Evolutionary conservation across 495 filamentous ascomycete species (phyloP), one percentile per base, ranked within the genome.

Genomic region (Hyaloscypha variabilis): DNA sequence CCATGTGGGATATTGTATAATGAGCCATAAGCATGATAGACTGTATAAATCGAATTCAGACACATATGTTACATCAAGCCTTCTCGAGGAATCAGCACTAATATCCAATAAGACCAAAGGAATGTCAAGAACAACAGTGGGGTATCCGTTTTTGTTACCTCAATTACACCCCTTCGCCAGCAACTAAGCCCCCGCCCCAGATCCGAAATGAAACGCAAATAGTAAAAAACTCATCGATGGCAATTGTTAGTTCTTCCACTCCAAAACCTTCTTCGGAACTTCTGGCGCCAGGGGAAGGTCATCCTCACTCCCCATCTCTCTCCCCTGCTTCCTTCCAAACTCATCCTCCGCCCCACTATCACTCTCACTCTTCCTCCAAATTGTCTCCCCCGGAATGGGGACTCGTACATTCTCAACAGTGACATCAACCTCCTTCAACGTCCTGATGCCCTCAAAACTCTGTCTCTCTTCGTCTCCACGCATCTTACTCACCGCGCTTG

Each of bases 221-320:
- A n/a, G 39, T 14, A 46, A 46, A 46, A 10, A 46, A 46, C 31
- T 13, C 11, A 46, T 46, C 39, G 10, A 1, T 1, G 4, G 1
- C 39, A 19, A 17, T 3, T 4, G 17, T 14, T 46, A 46, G 17
- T 46, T 46, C 39, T 46, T 46, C 39, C 39, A 46, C 39, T 34
- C 31, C 31, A 19, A 8, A 19, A 11, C 14, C 58, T 49, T 60
- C 58, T 21, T 19, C 31, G 11, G 30, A 31, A 24, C 23, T 19
- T 26, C 58, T 34, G 58, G 58, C 58, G 19, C 31, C 36, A 60
- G 49, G 10, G 58, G 58, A 21, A 60, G 36, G 34, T 60, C 58
- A 60, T 60, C 58, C 6, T 60, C 58, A 54, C 51, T 54, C 51
- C 26, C 51, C 51, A 54, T 54, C 51, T 29, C 17, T 25, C 23